Base-by-base conservation (phyloP, 2,329 filamentous ascomycete genomes). In the Phyllosticta ampelicida region DNA sequence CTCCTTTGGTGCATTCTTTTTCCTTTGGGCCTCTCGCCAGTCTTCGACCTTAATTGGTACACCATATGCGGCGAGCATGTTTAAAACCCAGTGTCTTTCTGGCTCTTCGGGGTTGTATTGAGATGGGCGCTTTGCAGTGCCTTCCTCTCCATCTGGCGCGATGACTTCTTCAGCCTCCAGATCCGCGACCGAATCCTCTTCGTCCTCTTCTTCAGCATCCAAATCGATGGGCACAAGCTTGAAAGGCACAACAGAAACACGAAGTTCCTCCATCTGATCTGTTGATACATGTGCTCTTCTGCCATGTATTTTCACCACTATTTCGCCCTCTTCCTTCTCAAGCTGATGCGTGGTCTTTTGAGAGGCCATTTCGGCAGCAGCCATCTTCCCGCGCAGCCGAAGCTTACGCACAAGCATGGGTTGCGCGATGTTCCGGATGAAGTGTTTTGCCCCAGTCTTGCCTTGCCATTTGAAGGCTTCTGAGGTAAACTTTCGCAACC, bases 381-480 rank as follows among this genome's bases (percentile, higher is more conserved):
- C 19, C 36, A 30, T 16, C 49, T 64, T 60, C 2, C 68, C 72
- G 51, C 71, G 66, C 61, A 77, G 60, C 13, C 75, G 70, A 30
- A 79, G 76, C 61, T 80, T 84, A 61, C 80, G 82, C 13, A 84
- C 77, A 2, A 97, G 75, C 1, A 97, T 73, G 8, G 86, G 84
- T 10, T 90, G 88, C 0, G 90, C 87, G 10, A 97, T 75, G 26
- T 88, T 86, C 13, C 86, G 82, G 26, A 96, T 85, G 61, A 96
- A 88, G 67, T 96, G 95, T 66, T 87, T 82, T 16, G 91, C 90
- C 0, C 91, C 92, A 54, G 80, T 80, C 26, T 85, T 81, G 64
- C 85, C 86, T 4, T 80, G 83, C 94, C 94, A 99, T 60, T 91
- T 90, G 63, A 99, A 95, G 0, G 86, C 86, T 62, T 95, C 85